Conservation (phyloP, 106 monocot genomes). For the Chionographis japonica region DNA sequence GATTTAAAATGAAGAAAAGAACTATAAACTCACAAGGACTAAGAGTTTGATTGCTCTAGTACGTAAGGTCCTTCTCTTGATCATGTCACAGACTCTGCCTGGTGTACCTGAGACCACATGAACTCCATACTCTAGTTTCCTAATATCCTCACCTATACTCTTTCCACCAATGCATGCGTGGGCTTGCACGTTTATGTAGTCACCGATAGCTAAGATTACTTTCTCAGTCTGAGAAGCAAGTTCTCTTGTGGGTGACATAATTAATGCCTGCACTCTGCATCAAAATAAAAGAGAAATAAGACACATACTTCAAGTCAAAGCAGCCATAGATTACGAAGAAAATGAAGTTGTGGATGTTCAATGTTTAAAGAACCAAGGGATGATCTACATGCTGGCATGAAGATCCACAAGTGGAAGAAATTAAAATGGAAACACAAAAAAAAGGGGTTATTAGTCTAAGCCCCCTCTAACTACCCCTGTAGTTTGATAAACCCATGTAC, state of each 20-base stretch:
- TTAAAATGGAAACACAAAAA: background rate
- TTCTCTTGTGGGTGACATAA: constrained; percentile 95
- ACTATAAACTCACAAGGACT: constrained; percentile 56
- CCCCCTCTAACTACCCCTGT: too few species aligned
- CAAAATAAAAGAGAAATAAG: background rate
- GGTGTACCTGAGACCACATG: constrained; percentile 96
- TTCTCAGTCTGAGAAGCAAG: constrained; percentile 92
- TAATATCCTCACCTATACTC: constrained; percentile 94
- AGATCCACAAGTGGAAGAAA: background rate
- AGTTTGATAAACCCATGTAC: too few species aligned
- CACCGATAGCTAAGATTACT: constrained; percentile 86
- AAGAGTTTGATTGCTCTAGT: constrained; percentile 89
- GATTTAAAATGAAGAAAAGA: background rate
- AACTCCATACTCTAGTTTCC: constrained; percentile 91
- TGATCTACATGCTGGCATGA: background rate
- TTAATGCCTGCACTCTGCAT: constrained; percentile 90
- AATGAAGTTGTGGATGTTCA: background rate
- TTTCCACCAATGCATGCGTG: constrained; percentile 99
- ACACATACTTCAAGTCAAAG: background rate
- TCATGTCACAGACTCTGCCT: constrained; percentile 98
- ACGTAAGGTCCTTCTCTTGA: constrained; percentile 86
- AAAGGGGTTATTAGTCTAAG: too few species aligned
- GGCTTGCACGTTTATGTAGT: constrained; percentile 76
- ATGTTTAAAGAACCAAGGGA: too few species aligned
- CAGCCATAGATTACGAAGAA: background rate